A percentile compares a stretch with the other conserved stretches of the same genome.
These are phyloP conservation scores for Colletotrichum lini DNA, from an alignment of 2,329 filamentous ascomycete species.

Conservation along the genomic window DNA sequence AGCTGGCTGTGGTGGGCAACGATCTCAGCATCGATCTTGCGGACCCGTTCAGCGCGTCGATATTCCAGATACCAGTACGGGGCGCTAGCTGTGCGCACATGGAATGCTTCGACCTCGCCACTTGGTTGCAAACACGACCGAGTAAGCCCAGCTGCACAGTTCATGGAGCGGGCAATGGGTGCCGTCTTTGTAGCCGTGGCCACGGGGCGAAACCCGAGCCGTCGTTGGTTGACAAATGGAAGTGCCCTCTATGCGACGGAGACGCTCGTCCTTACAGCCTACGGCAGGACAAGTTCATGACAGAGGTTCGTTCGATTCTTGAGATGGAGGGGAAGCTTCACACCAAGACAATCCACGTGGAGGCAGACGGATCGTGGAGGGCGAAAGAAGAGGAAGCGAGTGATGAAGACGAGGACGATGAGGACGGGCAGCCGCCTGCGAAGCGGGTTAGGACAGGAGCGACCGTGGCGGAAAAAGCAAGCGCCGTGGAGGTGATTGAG, in stretches of 20 bases:
- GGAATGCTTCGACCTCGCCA: slow-evolving; percentile 92
- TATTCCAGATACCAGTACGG: slow-evolving; percentile 81
- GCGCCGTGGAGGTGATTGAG: slow-evolving; percentile 38
- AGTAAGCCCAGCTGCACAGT: slow-evolving; percentile 59
- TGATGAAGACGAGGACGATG: slow-evolving; percentile 41
- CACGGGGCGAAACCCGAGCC: slow-evolving; percentile 57
- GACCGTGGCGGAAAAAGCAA: slow-evolving; percentile 6
- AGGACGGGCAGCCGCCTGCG: slow-evolving; percentile 17
- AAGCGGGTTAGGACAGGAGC: slow-evolving; percentile 32
- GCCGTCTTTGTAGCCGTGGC: slow-evolving; percentile 46
- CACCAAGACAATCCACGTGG: slow-evolving; percentile 51
- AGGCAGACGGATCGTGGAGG: slow-evolving; percentile 52
- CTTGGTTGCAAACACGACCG: slow-evolving; percentile 79
- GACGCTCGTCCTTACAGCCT: slow-evolving; percentile 84
- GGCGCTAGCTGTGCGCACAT: slow-evolving; percentile 79
- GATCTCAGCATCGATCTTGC: slow-evolving; percentile 74
- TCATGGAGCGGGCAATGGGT: slow-evolving; percentile 53
- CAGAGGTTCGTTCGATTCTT: slow-evolving; percentile 71
- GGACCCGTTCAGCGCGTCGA: slow-evolving; percentile 75
- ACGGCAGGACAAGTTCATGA: slow-evolving; percentile 81
- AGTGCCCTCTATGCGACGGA: slow-evolving; percentile 84
- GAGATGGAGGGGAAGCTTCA: slow-evolving; percentile 41
- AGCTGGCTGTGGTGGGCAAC: slow-evolving; percentile 71
- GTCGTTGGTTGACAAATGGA: slow-evolving; percentile 80
- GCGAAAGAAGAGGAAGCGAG: slow-evolving; percentile 51